These are phyloP conservation scores for Xylaria sp. DNA, from an alignment of 2,329 filamentous ascomycete genomes.

Conservation along the genomic window DNA sequence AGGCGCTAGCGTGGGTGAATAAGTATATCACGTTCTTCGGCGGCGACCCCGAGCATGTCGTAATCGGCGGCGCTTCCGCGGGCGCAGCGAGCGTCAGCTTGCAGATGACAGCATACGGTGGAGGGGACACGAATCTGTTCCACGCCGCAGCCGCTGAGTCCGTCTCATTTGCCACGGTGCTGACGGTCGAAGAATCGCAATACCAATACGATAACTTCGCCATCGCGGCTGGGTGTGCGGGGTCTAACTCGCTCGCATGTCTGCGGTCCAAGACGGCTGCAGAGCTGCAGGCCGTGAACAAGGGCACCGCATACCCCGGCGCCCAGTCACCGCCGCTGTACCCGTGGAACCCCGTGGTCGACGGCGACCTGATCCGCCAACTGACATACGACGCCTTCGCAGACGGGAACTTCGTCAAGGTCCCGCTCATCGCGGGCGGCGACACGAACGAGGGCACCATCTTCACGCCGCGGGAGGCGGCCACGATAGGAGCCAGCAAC, in stretches of 20 bases:
- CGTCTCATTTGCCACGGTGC: conserved; percentile 56
- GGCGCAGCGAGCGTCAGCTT: conserved; percentile 70
- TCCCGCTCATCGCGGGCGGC: conserved; percentile 61
- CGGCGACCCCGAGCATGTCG: conserved; percentile 70
- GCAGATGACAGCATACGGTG: conserved; percentile 63
- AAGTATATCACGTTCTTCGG: conserved; percentile 70
- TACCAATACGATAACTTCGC: conserved; percentile 60
- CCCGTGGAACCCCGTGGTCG: conserved; percentile 61
- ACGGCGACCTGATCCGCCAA: conserved; percentile 57
- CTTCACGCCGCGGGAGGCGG: conserved; percentile 59
- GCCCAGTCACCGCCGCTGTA: conserved; percentile 49
- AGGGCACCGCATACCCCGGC: conserved; percentile 48
- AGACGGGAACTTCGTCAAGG: conserved; percentile 56
- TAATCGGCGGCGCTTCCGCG: conserved; percentile 71
- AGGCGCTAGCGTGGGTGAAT: conserved; percentile 72
- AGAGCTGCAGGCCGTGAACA: conserved; percentile 51
- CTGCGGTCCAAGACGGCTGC: conserved; percentile 49
- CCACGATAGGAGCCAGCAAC: conserved; percentile 54
- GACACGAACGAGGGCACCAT: conserved; percentile 70
- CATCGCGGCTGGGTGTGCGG: conserved; percentile 49
- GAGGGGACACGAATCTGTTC: conserved; percentile 55
- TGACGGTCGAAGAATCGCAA: conserved; percentile 53
- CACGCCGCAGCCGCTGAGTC: conserved; percentile 57
- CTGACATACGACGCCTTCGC: conserved; percentile 55
- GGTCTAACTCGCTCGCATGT: conserved; percentile 50